These are phyloP conservation scores for Limonium bicolor DNA, from an alignment of 148 eudicot genomes.

Conservation along the genomic window DNA sequence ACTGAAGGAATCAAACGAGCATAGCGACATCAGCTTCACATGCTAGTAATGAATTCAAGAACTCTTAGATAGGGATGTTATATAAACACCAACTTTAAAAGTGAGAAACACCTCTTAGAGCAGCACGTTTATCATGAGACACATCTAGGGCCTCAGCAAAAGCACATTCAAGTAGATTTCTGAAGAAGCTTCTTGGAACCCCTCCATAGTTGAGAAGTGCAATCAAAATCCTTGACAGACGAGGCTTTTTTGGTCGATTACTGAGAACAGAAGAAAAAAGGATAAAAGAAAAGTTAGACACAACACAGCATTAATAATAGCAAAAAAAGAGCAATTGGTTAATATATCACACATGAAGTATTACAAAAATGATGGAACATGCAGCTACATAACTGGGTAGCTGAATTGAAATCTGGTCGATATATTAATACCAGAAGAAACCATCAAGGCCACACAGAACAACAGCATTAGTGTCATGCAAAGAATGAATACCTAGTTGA, in stretches of 20 bases:
- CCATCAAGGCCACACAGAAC: too few relatives aligned
- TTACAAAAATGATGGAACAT: too few relatives aligned
- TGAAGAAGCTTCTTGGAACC: constrained; percentile 44
- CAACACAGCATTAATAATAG: background rate
- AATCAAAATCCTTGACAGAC: constrained; percentile 58
- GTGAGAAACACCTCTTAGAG: constrained; percentile 42
- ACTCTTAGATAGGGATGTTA: too few relatives aligned
- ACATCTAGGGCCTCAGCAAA: constrained; percentile 24
- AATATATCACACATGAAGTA: too few relatives aligned
- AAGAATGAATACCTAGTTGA: constrained; percentile 35
- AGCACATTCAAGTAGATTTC: constrained; percentile 28
- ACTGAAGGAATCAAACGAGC: constrained; percentile 28
- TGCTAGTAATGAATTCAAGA: too few relatives aligned
- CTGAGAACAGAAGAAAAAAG: constrained; percentile 25
- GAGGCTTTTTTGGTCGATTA: constrained; percentile 35
- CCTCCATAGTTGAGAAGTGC: constrained; percentile 75
- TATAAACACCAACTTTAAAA: background rate
- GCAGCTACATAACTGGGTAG: too few relatives aligned
- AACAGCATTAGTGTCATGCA: too few relatives aligned
- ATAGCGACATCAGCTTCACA: too few relatives aligned
- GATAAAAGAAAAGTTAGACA: background rate
- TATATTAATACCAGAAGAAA: too few relatives aligned
- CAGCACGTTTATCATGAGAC: constrained; percentile 24
- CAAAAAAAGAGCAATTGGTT: too few relatives aligned
- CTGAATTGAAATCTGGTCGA: too few relatives aligned